Evolutionary conservation across 1,284 basidiomycete genomes (phyloP).

Genomic region (Cutaneotrichosporon sp.): DNA sequence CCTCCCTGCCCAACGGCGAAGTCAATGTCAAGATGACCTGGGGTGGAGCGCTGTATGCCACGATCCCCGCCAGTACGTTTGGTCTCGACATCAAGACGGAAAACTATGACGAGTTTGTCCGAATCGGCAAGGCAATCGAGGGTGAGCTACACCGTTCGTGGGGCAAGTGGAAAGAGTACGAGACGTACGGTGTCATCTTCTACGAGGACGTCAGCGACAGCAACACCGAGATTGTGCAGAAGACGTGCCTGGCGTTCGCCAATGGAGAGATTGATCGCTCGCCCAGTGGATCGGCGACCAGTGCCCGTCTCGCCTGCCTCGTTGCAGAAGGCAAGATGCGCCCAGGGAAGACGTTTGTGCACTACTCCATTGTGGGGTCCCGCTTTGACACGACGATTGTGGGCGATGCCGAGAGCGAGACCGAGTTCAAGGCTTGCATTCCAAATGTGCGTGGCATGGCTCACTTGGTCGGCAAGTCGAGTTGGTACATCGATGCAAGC

Average conservation of each 20-base stretch:
- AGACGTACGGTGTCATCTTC: conserved; percentile 18
- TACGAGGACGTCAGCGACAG: conserved; percentile 8
- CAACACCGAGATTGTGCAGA: conserved; percentile 2
- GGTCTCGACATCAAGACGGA: conserved; percentile 39
- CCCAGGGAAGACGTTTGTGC: not conserved
- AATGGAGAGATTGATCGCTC: conserved; percentile 51
- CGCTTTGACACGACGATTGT: conserved; percentile 9
- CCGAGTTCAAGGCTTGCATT: conserved; percentile 10
- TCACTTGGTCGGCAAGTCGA: conserved; percentile 9
- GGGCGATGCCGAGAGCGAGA: not conserved
- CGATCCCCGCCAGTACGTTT: conserved; percentile 44
- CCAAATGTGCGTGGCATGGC: conserved; percentile 16
- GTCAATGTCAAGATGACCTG: conserved; percentile 49
- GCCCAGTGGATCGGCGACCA: conserved; percentile 50
- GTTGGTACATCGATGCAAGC: conserved; percentile 13
- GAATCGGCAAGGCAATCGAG: conserved; percentile 24
- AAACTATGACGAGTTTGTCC: conserved; percentile 36
- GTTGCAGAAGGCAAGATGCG: conserved; percentile 37
- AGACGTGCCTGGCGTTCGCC: conserved; percentile 42
- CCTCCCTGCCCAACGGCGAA: not conserved
- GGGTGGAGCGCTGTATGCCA: conserved; percentile 52
- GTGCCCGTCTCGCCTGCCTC: conserved; percentile 49
- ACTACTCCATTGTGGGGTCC: conserved; percentile 17
- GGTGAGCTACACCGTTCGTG: conserved; percentile 28
- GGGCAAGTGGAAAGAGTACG: conserved; percentile 9